Evolutionary conservation across 73 alveolate genomes (phyloP), one percentile per base, ranked within the genome.

Genomic region (Paramecium caudatum): DNA sequence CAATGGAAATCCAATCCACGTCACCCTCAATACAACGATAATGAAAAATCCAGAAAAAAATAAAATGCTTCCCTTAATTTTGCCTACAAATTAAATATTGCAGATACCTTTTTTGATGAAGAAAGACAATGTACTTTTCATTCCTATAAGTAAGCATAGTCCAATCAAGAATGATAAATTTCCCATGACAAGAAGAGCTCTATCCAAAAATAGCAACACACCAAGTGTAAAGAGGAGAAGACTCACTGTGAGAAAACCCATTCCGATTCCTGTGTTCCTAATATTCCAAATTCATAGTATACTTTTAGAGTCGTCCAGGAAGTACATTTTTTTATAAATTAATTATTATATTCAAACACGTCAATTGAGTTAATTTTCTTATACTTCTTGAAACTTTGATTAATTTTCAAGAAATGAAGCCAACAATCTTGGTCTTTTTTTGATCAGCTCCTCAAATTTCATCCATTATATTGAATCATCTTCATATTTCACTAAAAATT

Each of bases 1-100:
- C n/a, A 48, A 36, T 39, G 85, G 62, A 83, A 83, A 83, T 32
- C 91, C 91, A 32, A 83, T 37, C 15, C 34, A 33, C 36, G 91
- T 21, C 61, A 30, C 27, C 61, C 91, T 70, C 36, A 83, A 61
- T 12, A 83, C 17, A 12, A 83, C 37, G 34, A 65, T 65, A 15
- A 65, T 12, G 17, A 65, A 33, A 15, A 65, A 65, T 33, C 83
- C 83, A 46, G 34, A 65, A 33, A 65, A 65, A 36, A 65, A 65
- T 36, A 65, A 33, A 33, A 65, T n/a, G 8, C 50, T 33, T 32
- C 83, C 83, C 55, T 65, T 65, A 30, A 65, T 33, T 65, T 65
- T 65, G 27, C 83, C 83, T 65, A 65, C 39, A 17, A 65, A 32
- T n/a, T 65, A 12, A 33, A 65, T 23, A 21, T 0, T 5, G 23